phyloP scores from a whole-genome alignment of 2,329 filamentous ascomycete species.

The Diaporthe vexans region DNA sequence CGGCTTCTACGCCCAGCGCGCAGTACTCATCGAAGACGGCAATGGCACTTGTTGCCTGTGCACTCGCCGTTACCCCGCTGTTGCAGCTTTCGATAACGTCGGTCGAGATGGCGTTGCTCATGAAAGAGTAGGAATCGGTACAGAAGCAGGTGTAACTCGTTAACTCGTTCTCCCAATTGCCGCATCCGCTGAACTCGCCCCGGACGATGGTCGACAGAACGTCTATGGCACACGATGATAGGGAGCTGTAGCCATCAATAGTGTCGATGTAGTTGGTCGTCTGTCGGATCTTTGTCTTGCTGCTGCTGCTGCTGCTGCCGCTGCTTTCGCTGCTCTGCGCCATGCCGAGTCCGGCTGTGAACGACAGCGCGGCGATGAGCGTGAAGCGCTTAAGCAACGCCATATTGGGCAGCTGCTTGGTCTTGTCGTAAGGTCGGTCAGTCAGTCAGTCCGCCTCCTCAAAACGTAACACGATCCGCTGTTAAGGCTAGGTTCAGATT shows the following conservation, averaged over 20 bases:
- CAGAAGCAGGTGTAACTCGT: constrained; percentile 45
- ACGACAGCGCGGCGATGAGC: constrained; percentile 17
- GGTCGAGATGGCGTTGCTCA: constrained; percentile 39
- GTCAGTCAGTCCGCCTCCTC: constrained; percentile 3
- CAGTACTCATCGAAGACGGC: constrained; percentile 33
- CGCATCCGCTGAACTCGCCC: constrained; percentile 41
- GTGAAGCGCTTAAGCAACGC: constrained; percentile 1
- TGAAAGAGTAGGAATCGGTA: constrained; percentile 38
- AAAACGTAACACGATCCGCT: constrained; percentile 23
- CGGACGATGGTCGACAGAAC: constrained; percentile 43
- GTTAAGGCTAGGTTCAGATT: constrained; percentile 18
- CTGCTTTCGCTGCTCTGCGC: constrained; percentile 18
- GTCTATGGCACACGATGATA: constrained; percentile 42
- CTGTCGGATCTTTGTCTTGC: constrained; percentile 15
- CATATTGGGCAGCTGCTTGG: background rate
- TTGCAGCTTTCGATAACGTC: constrained; percentile 36
- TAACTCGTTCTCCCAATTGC: constrained; percentile 36
- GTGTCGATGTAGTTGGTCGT: constrained; percentile 39
- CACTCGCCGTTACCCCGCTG: constrained; percentile 1
- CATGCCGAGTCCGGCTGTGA: background rate
- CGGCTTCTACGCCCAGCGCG: constrained; percentile 31
- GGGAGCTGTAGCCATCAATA: constrained; percentile 33
- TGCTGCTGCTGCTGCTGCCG: background rate
- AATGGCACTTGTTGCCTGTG: constrained; percentile 35
- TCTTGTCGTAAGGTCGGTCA: background rate